Evolutionary conservation across 225 moss, liverwort and hornwort genomes (phyloP).

Genomic region (Anthoceros angustus): DNA sequence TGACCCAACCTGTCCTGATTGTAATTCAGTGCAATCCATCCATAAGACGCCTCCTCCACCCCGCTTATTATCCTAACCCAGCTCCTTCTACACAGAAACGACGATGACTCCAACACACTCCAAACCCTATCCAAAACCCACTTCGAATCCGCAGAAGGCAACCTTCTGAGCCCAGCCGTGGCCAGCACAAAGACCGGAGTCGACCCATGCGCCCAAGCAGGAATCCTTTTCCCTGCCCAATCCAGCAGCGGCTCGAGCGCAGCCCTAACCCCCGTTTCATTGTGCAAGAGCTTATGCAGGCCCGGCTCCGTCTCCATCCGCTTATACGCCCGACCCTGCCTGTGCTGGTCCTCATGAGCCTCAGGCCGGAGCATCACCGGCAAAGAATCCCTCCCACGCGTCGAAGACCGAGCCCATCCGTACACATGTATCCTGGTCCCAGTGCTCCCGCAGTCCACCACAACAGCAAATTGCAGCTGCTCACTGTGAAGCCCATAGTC

Average conservation of each 20-base stretch:
- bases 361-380: conserved; percentile 84
- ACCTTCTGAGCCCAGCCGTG: conserved; percentile 74
- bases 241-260: conserved; percentile 65
- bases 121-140: conserved; percentile 74
- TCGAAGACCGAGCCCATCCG: conserved; percentile 52
- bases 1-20: conserved; percentile 59
- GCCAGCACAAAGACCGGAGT: conserved; percentile 76
- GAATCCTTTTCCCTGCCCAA: conserved; percentile 86
- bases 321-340: conserved; percentile 55
- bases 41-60: conserved; percentile 91
- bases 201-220: conserved; percentile 48
- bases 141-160: conserved; percentile 39
- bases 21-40: conserved; percentile 96
- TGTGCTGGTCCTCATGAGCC: conserved; percentile 15
- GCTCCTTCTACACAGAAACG: conserved; percentile 54
- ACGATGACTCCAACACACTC: conserved; percentile 37
- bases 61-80: conserved; percentile 93
- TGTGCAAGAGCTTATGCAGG: conserved; percentile 66
- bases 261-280: conserved; percentile 46
- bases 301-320: conserved; percentile 98
- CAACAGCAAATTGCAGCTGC: conserved; percentile 72
- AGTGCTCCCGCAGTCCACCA: conserved; percentile 93
- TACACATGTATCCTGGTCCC: conserved; percentile 92
- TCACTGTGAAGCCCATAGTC: conserved; percentile 30
- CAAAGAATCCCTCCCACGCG: conserved; percentile 51